Percentiles rank a stretch among this genome's conserved stretches.
These are phyloP conservation scores for Delphinella strobiligena DNA, from an alignment of 2,329 filamentous ascomycete genomes.

Conservation along the genomic window DNA sequence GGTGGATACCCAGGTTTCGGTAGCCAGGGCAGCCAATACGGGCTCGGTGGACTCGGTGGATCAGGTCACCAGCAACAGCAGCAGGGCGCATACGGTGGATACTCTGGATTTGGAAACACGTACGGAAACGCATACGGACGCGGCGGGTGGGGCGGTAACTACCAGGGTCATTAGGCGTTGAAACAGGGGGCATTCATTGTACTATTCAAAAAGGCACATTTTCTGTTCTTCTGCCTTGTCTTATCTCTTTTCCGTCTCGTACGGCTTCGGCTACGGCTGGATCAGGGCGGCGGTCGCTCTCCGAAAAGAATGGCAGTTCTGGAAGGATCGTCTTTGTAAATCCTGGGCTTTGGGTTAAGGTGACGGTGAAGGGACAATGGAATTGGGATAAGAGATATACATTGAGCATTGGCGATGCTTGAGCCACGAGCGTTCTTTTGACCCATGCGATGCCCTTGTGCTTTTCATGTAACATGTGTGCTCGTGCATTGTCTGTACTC, in stretches of 20 bases:
- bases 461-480: too few relatives aligned
- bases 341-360: neutral
- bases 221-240: neutral
- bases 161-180: slow-evolving; percentile 13
- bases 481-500: too few relatives aligned
- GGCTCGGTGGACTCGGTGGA: slow-evolving; percentile 37
- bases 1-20: slow-evolving; percentile 41
- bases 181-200: neutral
- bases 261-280: neutral
- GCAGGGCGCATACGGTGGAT: slow-evolving; percentile 30
- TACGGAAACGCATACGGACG: slow-evolving; percentile 17
- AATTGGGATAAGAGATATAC: neutral
- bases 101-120: slow-evolving; percentile 22
- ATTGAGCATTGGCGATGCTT: neutral
- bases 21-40: slow-evolving; percentile 38
- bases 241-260: neutral
- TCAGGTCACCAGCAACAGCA: slow-evolving; percentile 33
- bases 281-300: neutral
- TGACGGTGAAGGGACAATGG: neutral
- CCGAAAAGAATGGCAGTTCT: neutral
- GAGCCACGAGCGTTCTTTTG: neutral
- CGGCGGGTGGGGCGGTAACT: slow-evolving; percentile 23
- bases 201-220: neutral
- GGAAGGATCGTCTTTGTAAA: neutral
- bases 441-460: too few relatives aligned